Conservation (phyloP, 108 stramenopile species). For the Cyclotella baltica region DNA sequence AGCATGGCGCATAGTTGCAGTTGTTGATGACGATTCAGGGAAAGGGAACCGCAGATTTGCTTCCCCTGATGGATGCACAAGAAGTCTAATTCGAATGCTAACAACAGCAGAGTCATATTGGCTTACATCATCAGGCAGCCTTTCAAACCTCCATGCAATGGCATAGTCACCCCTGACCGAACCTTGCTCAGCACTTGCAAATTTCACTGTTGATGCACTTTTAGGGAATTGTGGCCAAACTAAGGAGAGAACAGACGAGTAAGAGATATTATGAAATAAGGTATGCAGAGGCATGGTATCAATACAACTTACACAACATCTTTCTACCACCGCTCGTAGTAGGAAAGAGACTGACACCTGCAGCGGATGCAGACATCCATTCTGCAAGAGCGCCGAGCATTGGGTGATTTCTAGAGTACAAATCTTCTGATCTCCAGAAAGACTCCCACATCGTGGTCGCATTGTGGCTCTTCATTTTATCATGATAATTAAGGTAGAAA, state of each 20-base stretch:
- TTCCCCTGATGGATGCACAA: conserved; percentile 39
- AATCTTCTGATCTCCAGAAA: conserved; percentile 53
- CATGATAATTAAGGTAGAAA: too few species aligned
- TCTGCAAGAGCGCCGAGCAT: conserved; percentile 60
- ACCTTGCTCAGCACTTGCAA: conserved; percentile 40
- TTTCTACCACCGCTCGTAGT: conserved; percentile 41
- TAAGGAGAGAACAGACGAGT: background rate
- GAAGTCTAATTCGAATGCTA: conserved; percentile 28
- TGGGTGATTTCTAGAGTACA: conserved; percentile 57
- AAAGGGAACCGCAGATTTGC: conserved; percentile 30
- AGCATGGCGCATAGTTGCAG: conserved; percentile 12
- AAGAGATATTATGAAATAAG: background rate
- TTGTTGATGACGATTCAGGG: conserved; percentile 14
- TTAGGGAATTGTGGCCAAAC: conserved; percentile 48
- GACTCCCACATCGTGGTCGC: conserved; percentile 65
- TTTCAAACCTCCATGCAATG: conserved; percentile 52
- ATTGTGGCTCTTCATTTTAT: too few species aligned
- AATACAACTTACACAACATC: conserved; percentile 19
- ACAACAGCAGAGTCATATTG: conserved; percentile 38
- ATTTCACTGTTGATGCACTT: conserved; percentile 34
- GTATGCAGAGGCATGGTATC: background rate
- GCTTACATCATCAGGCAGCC: conserved; percentile 24
- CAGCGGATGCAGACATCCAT: conserved; percentile 53
- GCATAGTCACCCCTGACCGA: conserved; percentile 31
- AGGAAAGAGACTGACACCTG: conserved; percentile 41